Evolutionary conservation across 2,329 filamentous ascomycete genomes (phyloP).

Genomic region (Apiospora koreana): DNA sequence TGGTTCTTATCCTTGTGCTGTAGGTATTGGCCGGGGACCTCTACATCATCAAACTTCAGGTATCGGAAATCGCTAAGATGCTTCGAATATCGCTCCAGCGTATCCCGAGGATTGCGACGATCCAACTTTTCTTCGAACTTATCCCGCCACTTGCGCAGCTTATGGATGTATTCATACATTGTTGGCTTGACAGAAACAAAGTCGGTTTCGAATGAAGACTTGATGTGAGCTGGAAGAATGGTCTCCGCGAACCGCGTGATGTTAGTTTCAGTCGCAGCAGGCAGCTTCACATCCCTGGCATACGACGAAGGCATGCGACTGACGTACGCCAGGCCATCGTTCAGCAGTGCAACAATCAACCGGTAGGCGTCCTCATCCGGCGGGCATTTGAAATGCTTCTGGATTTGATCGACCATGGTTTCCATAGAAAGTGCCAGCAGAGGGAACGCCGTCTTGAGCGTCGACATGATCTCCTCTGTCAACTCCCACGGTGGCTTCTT

Average conservation of each 20-base stretch:
- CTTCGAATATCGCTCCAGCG: constrained; percentile 83
- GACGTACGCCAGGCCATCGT: constrained; percentile 92
- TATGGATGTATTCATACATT: constrained; percentile 98
- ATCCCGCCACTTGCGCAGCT: constrained; percentile 91
- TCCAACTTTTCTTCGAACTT: constrained; percentile 98
- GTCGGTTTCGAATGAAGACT: constrained; percentile 95
- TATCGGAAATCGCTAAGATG: constrained; percentile 96
- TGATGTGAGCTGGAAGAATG: constrained; percentile 90
- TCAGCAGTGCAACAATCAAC: constrained; percentile 94
- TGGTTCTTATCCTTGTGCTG: constrained; percentile 99
- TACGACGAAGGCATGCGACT: constrained; percentile 85
- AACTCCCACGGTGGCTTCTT: constrained; percentile 93
- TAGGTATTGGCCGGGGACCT: constrained; percentile 95
- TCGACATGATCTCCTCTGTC: constrained; percentile 92
- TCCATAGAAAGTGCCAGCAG: constrained; percentile 97
- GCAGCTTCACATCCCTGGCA: constrained; percentile 87
- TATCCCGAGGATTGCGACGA: constrained; percentile 70
- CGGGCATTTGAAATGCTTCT: constrained; percentile 98
- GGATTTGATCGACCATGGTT: constrained; percentile 98
- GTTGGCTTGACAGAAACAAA: constrained; percentile 95
- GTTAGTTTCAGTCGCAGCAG: constrained; percentile 87
- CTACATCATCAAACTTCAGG: constrained; percentile 97
- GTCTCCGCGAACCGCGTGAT: constrained; percentile 97
- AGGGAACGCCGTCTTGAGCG: constrained; percentile 95
- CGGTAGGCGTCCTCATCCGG: constrained; percentile 98